Evolutionary conservation across 345 rosid species (phyloP).

Genomic region (Pistacia atlantica): DNA sequence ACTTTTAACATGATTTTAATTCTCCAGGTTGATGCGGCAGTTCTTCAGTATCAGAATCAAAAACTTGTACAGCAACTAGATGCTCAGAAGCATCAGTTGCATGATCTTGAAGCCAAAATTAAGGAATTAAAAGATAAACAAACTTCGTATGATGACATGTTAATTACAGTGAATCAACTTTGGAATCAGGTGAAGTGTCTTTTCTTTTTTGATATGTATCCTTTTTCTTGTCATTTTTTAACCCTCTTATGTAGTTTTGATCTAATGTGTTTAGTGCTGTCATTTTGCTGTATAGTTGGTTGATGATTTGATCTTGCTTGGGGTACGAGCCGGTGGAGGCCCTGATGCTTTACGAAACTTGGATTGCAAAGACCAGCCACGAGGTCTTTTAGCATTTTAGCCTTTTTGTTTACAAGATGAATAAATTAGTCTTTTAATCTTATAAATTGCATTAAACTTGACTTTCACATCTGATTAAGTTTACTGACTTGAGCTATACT

Average conservation of each 20-base stretch:
- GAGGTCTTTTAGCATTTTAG: constrained; percentile 44
- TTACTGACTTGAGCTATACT: constrained; percentile 30
- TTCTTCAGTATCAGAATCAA: constrained; percentile 85
- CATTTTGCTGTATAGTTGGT: constrained; percentile 60
- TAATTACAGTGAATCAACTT: constrained; percentile 60
- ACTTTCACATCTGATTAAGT: not conserved
- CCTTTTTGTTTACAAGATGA: constrained; percentile 5
- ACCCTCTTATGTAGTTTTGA: not conserved
- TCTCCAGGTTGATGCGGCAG: constrained; percentile 71
- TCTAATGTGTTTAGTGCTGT: constrained; percentile 7
- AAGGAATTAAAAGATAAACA: constrained; percentile 56
- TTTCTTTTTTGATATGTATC: not conserved
- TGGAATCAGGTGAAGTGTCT: constrained; percentile 75
- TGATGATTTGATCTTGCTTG: constrained; percentile 81
- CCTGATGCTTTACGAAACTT: constrained; percentile 43
- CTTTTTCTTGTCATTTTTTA: not conserved
- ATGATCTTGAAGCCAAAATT: constrained; percentile 62
- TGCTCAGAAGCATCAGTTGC: constrained; percentile 69
- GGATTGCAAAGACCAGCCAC: constrained; percentile 44
- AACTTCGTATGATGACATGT: constrained; percentile 61
- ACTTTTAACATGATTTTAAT: not conserved
- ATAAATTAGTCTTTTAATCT: not conserved
- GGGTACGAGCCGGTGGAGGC: constrained; percentile 69
- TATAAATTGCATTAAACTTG: not conserved
- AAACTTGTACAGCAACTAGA: constrained; percentile 79